These are phyloP conservation scores for Teratosphaeria destructans DNA, from an alignment of 2,329 filamentous ascomycete genomes.

Conservation along the genomic window DNA sequence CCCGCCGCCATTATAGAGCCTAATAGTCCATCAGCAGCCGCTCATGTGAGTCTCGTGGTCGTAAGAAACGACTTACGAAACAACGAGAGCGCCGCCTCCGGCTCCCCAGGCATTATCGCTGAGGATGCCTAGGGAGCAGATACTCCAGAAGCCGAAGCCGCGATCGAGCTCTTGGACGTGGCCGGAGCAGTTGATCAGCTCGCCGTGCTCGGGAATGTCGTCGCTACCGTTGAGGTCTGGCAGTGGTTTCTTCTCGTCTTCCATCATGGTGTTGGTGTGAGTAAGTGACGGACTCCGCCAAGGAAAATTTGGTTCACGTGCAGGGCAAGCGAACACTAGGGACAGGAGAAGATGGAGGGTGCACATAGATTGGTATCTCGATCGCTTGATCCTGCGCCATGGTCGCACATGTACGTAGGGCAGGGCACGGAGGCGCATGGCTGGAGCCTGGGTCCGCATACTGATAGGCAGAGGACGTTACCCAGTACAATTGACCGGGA, in stretches of 20 bases:
- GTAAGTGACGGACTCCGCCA: background rate
- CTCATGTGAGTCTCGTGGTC: background rate
- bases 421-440: background rate
- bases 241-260: background rate
- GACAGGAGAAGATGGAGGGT: background rate
- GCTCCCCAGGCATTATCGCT: constrained; percentile 25
- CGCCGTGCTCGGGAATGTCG: constrained; percentile 4
- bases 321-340: background rate
- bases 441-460: background rate
- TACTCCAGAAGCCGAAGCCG: constrained; percentile 38
- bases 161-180: constrained; percentile 43
- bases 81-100: constrained; percentile 13
- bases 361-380: background rate
- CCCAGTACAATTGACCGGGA: background rate
- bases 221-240: background rate
- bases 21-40: constrained; percentile 1
- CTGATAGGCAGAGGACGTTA: background rate
- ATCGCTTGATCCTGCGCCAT: background rate
- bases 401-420: background rate
- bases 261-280: background rate
- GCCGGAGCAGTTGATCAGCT: constrained; percentile 39
- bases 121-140: constrained; percentile 35
- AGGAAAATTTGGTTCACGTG: background rate
- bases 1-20: constrained; percentile 37
- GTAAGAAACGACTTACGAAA: constrained; percentile 17